Evolutionary conservation across 495 filamentous ascomycete genomes (phyloP).

Genomic region (Hypoxylon subgilvum): DNA sequence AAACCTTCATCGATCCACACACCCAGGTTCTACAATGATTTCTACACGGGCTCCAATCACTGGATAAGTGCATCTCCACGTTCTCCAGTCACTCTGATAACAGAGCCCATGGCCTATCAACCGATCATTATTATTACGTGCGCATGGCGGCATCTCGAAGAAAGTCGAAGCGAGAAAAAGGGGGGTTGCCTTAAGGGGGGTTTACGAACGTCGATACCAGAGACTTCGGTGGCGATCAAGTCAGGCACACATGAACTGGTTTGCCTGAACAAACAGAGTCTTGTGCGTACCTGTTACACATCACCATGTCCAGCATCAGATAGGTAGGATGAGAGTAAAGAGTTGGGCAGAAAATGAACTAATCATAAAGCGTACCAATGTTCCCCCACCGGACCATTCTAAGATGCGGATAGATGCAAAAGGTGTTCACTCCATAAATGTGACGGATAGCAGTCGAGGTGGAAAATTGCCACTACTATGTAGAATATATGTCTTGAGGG

Average conservation of each 20-base stretch:
- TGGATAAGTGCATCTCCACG: conserved; percentile 6
- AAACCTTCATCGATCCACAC: neutral
- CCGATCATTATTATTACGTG: conserved; percentile 14
- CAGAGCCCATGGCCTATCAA: too few species aligned
- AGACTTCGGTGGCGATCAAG: conserved; percentile 22
- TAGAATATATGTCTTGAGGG: too few species aligned
- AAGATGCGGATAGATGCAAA: conserved; percentile 25
- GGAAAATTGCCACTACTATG: conserved; percentile 17
- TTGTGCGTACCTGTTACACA: too few species aligned
- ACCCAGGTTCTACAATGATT: neutral
- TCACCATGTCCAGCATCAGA: too few species aligned
- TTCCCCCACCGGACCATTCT: conserved; percentile 27
- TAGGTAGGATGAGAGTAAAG: conserved; percentile 11
- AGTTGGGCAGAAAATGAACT: conserved; percentile 10
- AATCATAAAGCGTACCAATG: conserved; percentile 6
- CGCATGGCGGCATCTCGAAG: conserved; percentile 13
- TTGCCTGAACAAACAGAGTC: too few species aligned
- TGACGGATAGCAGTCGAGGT: neutral
- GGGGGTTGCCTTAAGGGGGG: neutral
- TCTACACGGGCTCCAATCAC: neutral
- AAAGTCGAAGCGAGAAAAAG: conserved; percentile 1
- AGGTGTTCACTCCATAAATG: conserved; percentile 4
- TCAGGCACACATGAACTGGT: conserved; percentile 22
- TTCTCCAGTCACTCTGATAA: too few species aligned
- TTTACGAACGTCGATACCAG: conserved; percentile 1